These are phyloP conservation scores for Phytophthora pluvialis DNA, from an alignment of 352 stramenopile genomes.

Conservation along the genomic window DNA sequence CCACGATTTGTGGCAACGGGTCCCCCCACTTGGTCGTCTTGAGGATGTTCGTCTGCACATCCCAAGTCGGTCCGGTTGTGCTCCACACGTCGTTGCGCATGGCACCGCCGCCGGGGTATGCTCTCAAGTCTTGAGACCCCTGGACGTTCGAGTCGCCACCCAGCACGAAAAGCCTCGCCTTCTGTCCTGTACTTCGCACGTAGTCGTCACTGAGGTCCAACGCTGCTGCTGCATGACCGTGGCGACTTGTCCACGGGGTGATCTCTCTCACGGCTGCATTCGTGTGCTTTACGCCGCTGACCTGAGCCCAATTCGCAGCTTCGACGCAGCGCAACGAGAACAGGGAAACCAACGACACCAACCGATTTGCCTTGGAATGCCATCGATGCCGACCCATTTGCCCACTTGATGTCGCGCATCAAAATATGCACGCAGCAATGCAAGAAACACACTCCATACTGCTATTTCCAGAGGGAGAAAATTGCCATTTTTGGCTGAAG, in stretches of 20 bases:
- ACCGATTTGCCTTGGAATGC: not conserved
- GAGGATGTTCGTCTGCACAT: constrained; percentile 60
- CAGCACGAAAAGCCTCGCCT: constrained; percentile 71
- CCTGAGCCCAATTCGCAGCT: constrained; percentile 72
- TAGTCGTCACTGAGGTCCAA: constrained; percentile 68
- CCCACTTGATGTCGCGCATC: not conserved
- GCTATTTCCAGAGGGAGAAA: not conserved
- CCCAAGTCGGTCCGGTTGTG: constrained; percentile 64
- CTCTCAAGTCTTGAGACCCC: constrained; percentile 67
- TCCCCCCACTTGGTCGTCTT: constrained; percentile 77
- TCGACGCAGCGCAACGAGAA: not conserved
- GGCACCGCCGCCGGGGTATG: constrained; percentile 68
- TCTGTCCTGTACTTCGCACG: constrained; percentile 46
- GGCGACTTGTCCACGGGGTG: constrained; percentile 67
- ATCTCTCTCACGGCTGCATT: constrained; percentile 58
- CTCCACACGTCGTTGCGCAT: constrained; percentile 82
- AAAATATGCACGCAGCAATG: not conserved
- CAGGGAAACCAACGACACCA: constrained; percentile 6
- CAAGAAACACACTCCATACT: not conserved
- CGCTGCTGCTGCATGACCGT: constrained; percentile 65
- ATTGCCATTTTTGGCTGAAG: constrained; percentile 8
- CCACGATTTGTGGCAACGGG: constrained; percentile 68
- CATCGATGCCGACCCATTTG: constrained; percentile 23
- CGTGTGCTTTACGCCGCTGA: constrained; percentile 64
- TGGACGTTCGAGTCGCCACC: constrained; percentile 76